Conservation (phyloP, 208 protist genomes). For the Trypanosoma melophagium region DNA sequence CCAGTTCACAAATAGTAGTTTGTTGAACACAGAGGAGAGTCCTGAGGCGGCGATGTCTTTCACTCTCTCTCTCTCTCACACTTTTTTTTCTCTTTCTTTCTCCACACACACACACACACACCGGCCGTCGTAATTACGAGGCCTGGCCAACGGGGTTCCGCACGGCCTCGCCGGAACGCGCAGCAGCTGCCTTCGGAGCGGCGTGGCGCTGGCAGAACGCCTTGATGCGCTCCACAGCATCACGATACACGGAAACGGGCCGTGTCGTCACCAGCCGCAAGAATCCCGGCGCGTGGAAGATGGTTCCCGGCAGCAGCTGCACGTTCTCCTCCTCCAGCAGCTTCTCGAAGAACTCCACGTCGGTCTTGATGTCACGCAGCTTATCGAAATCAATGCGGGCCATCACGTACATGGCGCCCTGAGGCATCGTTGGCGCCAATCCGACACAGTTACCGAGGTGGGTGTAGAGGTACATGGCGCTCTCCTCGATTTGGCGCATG, state of each 20-base stretch:
- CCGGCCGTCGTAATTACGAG: background rate
- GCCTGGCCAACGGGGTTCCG: background rate
- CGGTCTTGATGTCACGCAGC: slow-evolving; percentile 66
- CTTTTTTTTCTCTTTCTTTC: no score
- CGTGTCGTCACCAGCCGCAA: slow-evolving; percentile 76
- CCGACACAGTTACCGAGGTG: slow-evolving; percentile 30
- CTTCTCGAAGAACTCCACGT: slow-evolving; percentile 67
- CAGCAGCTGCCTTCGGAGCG: background rate
- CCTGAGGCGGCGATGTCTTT: no score
- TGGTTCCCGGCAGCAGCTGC: slow-evolving; percentile 61
- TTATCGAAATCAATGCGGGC: slow-evolving; percentile 64
- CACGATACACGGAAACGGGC: slow-evolving; percentile 47
- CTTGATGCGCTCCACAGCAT: slow-evolving; percentile 61
- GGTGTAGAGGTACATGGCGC: slow-evolving; percentile 48
- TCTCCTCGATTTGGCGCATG: slow-evolving; percentile 38
- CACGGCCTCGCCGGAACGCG: background rate
- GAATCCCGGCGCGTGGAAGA: slow-evolving; percentile 62
- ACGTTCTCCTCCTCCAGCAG: slow-evolving; percentile 71
- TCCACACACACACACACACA: background rate
- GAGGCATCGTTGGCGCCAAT: slow-evolving; percentile 57
- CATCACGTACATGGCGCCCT: slow-evolving; percentile 89
- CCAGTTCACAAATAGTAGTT: no score
- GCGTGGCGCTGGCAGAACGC: slow-evolving; percentile 43
- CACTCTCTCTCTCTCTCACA: no score
- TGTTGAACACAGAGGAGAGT: no score